phyloP scores from a whole-genome alignment of 2,329 filamentous ascomycete species.

The Emmonsia crescens region DNA sequence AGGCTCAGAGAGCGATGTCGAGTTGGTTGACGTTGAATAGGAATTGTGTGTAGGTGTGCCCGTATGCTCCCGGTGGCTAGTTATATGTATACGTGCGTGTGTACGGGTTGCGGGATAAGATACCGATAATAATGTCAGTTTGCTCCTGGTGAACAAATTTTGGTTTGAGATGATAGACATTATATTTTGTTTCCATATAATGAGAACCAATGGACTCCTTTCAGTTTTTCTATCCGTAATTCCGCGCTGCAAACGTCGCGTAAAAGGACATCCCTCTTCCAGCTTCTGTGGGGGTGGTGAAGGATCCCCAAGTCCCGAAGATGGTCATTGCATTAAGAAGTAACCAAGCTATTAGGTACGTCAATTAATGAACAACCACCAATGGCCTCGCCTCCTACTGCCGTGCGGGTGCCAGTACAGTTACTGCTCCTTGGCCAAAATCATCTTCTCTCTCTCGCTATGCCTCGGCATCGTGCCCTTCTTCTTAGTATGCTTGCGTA shows the following conservation, averaged over 20 bases:
- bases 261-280: not conserved
- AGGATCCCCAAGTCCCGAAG: no score
- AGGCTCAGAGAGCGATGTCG: conserved; percentile 13
- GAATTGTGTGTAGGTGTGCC: not conserved
- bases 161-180: not conserved
- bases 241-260: not conserved
- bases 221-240: not conserved
- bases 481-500: conserved; percentile 69
- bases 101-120: not conserved
- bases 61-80: not conserved
- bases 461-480: conserved; percentile 65
- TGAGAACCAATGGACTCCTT: not conserved
- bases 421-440: conserved; percentile 58
- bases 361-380: not conserved
- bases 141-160: conserved; percentile 1
- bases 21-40: conserved; percentile 14
- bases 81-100: not conserved
- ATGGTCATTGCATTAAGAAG: not conserved
- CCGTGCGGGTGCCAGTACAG: not conserved
- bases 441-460: conserved; percentile 85
- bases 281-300: no score
- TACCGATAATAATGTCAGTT: not conserved
- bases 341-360: not conserved
- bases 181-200: not conserved
- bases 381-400: not conserved